Conservation (phyloP, 176 grass and related monocot species). For the Panicum miliaceum region DNA sequence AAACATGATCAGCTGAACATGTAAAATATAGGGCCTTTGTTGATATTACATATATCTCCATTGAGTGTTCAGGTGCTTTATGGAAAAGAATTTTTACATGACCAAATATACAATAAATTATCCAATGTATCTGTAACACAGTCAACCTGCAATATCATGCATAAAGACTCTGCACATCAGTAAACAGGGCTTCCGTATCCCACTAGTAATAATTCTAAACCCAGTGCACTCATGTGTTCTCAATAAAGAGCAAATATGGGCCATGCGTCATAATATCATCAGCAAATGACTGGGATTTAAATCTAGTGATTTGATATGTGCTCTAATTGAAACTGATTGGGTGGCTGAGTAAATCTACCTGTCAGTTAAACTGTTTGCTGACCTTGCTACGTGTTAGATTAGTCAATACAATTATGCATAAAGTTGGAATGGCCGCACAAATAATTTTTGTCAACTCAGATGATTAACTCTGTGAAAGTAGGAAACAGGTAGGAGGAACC, state of each 20-base stretch:
- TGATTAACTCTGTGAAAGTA: not conserved
- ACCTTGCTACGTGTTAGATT: not conserved
- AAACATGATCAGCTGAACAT: not conserved
- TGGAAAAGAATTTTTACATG: not conserved
- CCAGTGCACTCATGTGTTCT: not conserved
- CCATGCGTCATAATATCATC: not conserved
- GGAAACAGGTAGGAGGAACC: constrained; percentile 7
- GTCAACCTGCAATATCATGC: not conserved
- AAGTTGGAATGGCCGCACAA: not conserved
- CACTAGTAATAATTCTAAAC: not conserved
- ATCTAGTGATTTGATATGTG: not conserved
- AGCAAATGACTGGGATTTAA: not conserved
- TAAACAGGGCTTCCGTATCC: not conserved
- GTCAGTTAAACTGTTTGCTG: too few species aligned
- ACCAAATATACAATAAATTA: not conserved
- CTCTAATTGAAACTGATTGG: not conserved
- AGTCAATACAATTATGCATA: not conserved
- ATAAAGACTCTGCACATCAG: not conserved
- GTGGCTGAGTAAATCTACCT: not conserved
- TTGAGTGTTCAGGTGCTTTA: not conserved
- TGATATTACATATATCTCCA: not conserved
- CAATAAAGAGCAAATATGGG: not conserved
- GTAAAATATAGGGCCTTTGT: not conserved
- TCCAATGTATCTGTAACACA: not conserved
- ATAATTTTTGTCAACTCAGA: not conserved